Conservation (phyloP, 371 early-diverging fungal species). For the Haplosporangium sp. region DNA sequence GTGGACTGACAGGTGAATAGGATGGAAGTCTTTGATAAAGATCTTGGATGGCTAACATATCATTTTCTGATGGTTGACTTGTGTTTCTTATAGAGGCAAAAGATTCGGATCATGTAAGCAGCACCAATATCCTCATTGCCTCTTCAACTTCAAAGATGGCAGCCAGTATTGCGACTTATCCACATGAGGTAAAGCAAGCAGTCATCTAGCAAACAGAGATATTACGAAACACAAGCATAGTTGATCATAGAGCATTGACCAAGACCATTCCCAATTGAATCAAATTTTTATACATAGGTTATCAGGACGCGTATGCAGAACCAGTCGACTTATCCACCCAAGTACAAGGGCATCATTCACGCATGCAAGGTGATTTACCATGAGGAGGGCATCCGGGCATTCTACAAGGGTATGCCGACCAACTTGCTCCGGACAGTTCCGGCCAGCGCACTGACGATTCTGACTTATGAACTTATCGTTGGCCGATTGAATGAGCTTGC, state of each 20-base stretch:
- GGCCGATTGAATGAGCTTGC: constrained; percentile 45
- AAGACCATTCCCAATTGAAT: neutral
- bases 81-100: constrained; percentile 23
- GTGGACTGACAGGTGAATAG: constrained; percentile 16
- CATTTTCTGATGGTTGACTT: neutral
- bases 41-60: neutral
- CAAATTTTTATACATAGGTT: constrained; percentile 55
- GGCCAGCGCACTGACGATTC: constrained; percentile 86
- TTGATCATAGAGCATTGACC: too few relatives aligned
- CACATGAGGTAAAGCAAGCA: constrained; percentile 75
- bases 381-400: constrained; percentile 86
- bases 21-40: neutral
- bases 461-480: constrained; percentile 84
- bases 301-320: constrained; percentile 93
- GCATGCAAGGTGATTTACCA: constrained; percentile 73
- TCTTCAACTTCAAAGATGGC: constrained; percentile 89
- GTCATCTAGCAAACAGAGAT: too few relatives aligned
- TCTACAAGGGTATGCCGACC: constrained; percentile 90
- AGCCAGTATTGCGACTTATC: constrained; percentile 90
- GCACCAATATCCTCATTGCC: constrained; percentile 77
- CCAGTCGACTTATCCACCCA: constrained; percentile 76
- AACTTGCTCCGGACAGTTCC: constrained; percentile 93
- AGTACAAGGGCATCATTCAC: constrained; percentile 84
- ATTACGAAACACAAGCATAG: too few relatives aligned
- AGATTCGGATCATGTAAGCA: constrained; percentile 56